Evolutionary conservation across 495 filamentous ascomycete genomes (phyloP), one percentile per base, ranked within the genome.

Genomic region (Mycothermus thermophilus): DNA sequence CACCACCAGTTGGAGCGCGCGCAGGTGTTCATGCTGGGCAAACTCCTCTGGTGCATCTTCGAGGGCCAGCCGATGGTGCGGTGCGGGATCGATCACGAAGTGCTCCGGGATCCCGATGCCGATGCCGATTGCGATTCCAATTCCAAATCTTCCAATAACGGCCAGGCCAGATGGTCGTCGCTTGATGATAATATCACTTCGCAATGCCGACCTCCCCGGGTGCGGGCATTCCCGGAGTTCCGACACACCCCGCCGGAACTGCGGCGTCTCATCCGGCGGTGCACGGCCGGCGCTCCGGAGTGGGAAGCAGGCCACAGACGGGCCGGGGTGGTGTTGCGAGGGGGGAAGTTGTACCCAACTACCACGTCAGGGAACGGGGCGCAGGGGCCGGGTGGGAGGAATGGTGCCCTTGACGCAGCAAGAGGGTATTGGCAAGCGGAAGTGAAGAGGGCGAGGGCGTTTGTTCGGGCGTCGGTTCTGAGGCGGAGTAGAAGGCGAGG

Each of bases 31-130:
- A 57, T 58, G 51, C 48, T 60, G 1, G 57, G 53, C 1, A 55
- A 51, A 27, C 18, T 54, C n/a, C 36, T 60, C 2, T 60, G 57
- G 57, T 60, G 55, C 39, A 38, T 60, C 3, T 59, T 59, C 29
- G 53, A 57, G 34, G 41, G 34, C 5, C 33, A 42, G 10, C 30
- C 51, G 8, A 7, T 40, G 7, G 31, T 52, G 7, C 23, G 44
- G 15, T 52, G 44, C 22, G 52, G 49, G 7, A 42, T 55, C 23
- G 46, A 52, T 16, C 44, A 45, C 12, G 48, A 48, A 19, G 2
- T 51, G 9, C 25, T 56, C 8, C 40, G 30, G 13, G 48, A 50
- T 14, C 20, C 31, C n/a, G 25, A 40, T 16, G 13, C 16, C 0
- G 37, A 32, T 2, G 12, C 27, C 15, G 22, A 31, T 13, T 22